Conservation (phyloP, 2,329 filamentous ascomycete species). For the Fusarium drepaniforme region DNA sequence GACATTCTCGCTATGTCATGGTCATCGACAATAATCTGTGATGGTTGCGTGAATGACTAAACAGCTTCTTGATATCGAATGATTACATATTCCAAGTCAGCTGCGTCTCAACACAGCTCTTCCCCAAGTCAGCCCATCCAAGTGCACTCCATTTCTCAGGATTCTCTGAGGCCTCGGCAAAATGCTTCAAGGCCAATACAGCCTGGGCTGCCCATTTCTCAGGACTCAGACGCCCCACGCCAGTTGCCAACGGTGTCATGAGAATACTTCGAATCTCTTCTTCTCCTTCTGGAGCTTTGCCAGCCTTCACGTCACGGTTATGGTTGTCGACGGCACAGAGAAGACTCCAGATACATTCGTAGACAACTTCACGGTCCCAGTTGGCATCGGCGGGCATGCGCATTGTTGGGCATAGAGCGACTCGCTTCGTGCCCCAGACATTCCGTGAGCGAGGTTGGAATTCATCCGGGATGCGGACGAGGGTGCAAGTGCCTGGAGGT, state of each 20-base stretch:
- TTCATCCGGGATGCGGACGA: constrained; percentile 58
- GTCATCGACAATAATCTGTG: too few species aligned
- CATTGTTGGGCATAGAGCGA: constrained; percentile 68
- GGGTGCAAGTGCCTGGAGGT: constrained; percentile 62
- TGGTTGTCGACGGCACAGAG: constrained; percentile 61
- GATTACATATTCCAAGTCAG: constrained; percentile 10
- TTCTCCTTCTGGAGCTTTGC: background rate
- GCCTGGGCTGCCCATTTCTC: constrained; percentile 63
- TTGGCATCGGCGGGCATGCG: constrained; percentile 55
- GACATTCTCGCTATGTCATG: too few species aligned
- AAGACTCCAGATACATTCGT: constrained; percentile 66
- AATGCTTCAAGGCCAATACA: constrained; percentile 65
- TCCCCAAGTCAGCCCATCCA: constrained; percentile 47
- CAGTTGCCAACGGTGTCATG: constrained; percentile 66
- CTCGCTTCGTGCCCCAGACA: constrained; percentile 54
- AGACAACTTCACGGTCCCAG: constrained; percentile 67
- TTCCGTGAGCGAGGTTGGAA: constrained; percentile 50
- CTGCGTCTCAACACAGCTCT: constrained; percentile 21
- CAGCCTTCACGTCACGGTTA: constrained; percentile 49
- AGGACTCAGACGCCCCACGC: constrained; percentile 57
- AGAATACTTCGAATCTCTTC: constrained; percentile 57
- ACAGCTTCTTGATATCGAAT: background rate
- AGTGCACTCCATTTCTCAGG: constrained; percentile 57
- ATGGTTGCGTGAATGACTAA: background rate
- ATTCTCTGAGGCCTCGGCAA: constrained; percentile 58